Evolutionary conservation across 768 basidiomycete genomes (phyloP).

Genomic region (Harrya chromipes): DNA sequence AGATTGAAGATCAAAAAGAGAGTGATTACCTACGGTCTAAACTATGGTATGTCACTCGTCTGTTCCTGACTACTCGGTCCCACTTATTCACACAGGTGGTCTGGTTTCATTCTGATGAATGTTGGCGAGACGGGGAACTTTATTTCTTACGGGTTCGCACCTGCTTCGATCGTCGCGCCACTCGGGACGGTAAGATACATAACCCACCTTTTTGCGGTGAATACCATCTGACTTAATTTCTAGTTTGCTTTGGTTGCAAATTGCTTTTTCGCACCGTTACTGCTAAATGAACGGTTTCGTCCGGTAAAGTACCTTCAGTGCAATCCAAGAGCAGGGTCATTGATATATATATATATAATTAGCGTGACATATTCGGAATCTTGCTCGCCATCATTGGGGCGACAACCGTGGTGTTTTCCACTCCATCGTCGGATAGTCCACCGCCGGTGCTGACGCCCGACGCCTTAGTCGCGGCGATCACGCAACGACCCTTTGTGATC

Average conservation of each 20-base stretch:
- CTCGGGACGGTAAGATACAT: constrained; percentile 76
- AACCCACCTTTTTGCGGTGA: not conserved
- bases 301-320: constrained; percentile 43
- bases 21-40: constrained; percentile 80
- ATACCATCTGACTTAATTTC: not conserved
- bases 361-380: constrained; percentile 81
- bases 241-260: constrained; percentile 94
- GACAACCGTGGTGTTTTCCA: constrained; percentile 85
- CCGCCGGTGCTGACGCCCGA: constrained; percentile 55
- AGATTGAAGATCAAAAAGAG: constrained; percentile 46
- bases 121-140: constrained; percentile 91
- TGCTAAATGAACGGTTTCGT: constrained; percentile 81
- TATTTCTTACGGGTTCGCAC: constrained; percentile 85
- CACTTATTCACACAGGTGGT: constrained; percentile 60
- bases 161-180: constrained; percentile 91
- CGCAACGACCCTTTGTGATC: constrained; percentile 67
- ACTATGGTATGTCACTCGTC: constrained; percentile 56
- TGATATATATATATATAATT: constrained; percentile 14
- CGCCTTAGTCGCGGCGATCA: constrained; percentile 65
- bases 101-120: constrained; percentile 85
- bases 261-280: constrained; percentile 86
- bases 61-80: not conserved
- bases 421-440: constrained; percentile 66
- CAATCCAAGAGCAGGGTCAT: constrained; percentile 2
- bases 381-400: constrained; percentile 82